phyloP scores from a whole-genome alignment of 2,329 filamentous ascomycete genomes.

The Seiridium unicorne region DNA sequence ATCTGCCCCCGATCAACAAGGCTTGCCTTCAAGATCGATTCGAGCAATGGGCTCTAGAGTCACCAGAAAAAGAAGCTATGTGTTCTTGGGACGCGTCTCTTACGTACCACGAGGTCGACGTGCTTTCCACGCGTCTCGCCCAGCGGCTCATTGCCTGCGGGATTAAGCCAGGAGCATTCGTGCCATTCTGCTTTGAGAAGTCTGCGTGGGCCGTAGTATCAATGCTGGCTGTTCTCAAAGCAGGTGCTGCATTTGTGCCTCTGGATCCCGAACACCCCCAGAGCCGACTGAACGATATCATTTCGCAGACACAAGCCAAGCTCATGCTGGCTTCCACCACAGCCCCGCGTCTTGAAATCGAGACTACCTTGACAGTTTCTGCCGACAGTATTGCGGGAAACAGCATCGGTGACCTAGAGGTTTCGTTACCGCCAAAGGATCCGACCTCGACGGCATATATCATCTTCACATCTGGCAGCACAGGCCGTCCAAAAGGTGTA shows the following conservation, averaged over 20 bases:
- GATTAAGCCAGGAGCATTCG: constrained; percentile 25
- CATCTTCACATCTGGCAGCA: constrained; percentile 12
- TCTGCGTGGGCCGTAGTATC: constrained; percentile 30
- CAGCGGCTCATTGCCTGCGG: constrained; percentile 17
- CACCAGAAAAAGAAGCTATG: constrained; percentile 16
- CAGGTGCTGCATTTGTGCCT: constrained; percentile 30
- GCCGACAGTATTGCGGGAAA: not conserved
- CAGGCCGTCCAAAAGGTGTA: constrained; percentile 10
- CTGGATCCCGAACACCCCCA: constrained; percentile 34
- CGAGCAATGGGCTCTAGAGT: not conserved
- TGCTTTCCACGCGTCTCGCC: constrained; percentile 21
- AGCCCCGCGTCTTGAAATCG: not conserved
- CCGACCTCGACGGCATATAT: not conserved
- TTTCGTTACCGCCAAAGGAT: not conserved
- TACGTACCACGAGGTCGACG: constrained; percentile 27
- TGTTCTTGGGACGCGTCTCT: constrained; percentile 26
- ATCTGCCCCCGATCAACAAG: not conserved
- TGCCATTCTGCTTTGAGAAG: constrained; percentile 34
- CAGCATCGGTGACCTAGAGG: too few relatives aligned
- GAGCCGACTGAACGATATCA: constrained; percentile 32
- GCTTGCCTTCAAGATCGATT: constrained; percentile 2
- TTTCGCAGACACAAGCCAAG: constrained; percentile 17
- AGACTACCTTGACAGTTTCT: not conserved
- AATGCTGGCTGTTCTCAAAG: constrained; percentile 32
- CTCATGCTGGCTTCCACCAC: constrained; percentile 8